Conservation (phyloP, 2,329 filamentous ascomycete genomes). For the Ciborinia camelliae region DNA sequence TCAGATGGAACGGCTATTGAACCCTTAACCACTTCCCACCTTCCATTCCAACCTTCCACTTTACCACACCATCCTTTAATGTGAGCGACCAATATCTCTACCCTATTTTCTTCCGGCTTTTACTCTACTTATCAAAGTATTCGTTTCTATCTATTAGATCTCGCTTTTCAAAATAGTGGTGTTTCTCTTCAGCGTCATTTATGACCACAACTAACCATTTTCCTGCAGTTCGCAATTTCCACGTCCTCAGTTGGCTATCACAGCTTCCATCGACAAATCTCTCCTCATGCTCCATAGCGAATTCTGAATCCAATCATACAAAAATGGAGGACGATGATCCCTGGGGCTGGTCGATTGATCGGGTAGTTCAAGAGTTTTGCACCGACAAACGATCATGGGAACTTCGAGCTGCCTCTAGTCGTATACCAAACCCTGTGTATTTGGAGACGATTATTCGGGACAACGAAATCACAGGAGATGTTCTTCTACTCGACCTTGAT, state of each 20-base stretch:
- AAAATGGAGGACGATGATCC: slow-evolving; percentile 54
- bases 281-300: neutral
- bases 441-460: slow-evolving; percentile 57
- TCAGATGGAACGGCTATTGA: neutral
- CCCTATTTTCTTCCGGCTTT: neutral
- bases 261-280: neutral
- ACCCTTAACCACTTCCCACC: neutral
- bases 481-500: slow-evolving; percentile 30
- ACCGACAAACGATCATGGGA: slow-evolving; percentile 49
- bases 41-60: neutral
- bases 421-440: slow-evolving; percentile 47
- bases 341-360: slow-evolving; percentile 67
- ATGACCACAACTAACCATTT: slow-evolving; percentile 12
- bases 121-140: neutral
- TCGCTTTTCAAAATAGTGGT: neutral
- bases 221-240: neutral
- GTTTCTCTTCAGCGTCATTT: neutral
- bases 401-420: slow-evolving; percentile 33
- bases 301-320: neutral
- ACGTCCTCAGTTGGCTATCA: slow-evolving; percentile 10
- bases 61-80: neutral
- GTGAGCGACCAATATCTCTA: neutral
- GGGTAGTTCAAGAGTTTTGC: slow-evolving; percentile 65
- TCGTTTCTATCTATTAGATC: neutral
- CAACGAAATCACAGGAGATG: slow-evolving; percentile 49